Base-by-base conservation (phyloP, 139 green algal genomes). In the Chlamydomonas schloesseri region DNA sequence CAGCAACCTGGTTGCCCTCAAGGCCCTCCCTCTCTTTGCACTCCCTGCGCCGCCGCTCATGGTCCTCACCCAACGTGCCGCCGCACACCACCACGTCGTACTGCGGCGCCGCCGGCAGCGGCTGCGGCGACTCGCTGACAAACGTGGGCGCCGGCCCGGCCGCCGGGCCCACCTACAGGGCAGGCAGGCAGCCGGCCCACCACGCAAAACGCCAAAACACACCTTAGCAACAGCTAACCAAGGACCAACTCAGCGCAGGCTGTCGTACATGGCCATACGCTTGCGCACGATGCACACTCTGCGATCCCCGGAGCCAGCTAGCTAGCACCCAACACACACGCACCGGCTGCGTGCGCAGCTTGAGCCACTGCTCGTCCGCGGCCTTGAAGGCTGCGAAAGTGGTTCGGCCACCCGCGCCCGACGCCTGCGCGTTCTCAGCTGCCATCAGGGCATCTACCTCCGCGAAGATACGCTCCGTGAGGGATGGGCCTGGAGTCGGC, bases 81-180 rank as follows among this genome's bases (percentile, higher is more conserved):
- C 98, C 97, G 71, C 94, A 98, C 65, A 99, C 95, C 18, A 94
- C 92, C 31, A 96, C 94, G 85, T 98, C 96, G 55, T 91, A 96
- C 29, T 91, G 86, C 18, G 50, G 31, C 33, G 83, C n/a, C 0
- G n/a, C 34, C 1, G 47, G 60, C 70, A 96, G 69, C 21, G 67
- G 69, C 20, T 71, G 64, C 0, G 31, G 5, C 0, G 72, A 73
- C 14, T 82, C 33, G 2, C 67, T 80, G 18, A 98, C 94, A 91
- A 96, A 97, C 68, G 91, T 10, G 5, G 92, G 93, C 28, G 82
- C 74, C 13, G 91, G 84, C 2, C 91, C 92, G 58, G 76, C 73
- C 14, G 83, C 53, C 29, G 34, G 18, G 1, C 74, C 82, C 57
- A 50, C 87, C 82, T 91, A 76, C 76, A 14, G 29, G 15, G 21